phyloP scores from a whole-genome alignment of 768 basidiomycete genomes.

The Cystofilobasidium bisporidii region DNA sequence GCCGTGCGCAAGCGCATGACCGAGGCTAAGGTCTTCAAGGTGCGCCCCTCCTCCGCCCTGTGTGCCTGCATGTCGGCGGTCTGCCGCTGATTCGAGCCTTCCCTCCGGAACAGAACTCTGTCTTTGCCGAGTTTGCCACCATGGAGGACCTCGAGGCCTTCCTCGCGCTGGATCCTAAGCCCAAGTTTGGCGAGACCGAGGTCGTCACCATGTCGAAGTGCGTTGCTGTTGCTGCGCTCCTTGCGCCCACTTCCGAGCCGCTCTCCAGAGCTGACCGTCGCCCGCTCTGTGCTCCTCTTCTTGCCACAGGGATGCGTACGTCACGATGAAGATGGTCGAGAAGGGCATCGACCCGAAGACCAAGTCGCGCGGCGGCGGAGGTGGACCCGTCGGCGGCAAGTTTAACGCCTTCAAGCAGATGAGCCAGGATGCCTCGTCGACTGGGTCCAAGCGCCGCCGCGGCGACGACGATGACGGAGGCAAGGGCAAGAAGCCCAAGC shows the following conservation, averaged over 20 bases:
- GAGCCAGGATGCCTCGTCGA: conserved; percentile 32
- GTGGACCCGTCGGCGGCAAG: conserved; percentile 27
- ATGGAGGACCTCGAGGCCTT: conserved; percentile 61
- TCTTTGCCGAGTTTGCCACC: conserved; percentile 82
- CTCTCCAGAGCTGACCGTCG: too few species aligned
- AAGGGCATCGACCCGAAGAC: conserved; percentile 55
- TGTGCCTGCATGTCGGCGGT: not conserved
- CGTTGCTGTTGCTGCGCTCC: too few species aligned
- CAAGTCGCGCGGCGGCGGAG: conserved; percentile 29
- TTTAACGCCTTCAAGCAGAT: conserved; percentile 42
- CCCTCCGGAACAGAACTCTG: conserved; percentile 54
- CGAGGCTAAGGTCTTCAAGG: conserved; percentile 63
- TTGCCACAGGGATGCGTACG: conserved; percentile 60
- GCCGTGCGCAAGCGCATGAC: conserved; percentile 78
- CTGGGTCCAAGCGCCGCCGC: conserved; percentile 31
- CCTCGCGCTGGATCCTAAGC: conserved; percentile 70
- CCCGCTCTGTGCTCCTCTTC: not conserved
- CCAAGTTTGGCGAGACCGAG: conserved; percentile 57
- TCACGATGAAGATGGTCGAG: conserved; percentile 92
- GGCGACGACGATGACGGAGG: conserved; percentile 33
- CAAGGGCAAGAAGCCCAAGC: conserved; percentile 31
- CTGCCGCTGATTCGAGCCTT: not conserved
- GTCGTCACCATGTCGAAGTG: conserved; percentile 82
- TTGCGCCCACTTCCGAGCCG: too few species aligned
- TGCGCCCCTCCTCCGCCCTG: conserved; percentile 35